phyloP scores from a whole-genome alignment of 139 green algal genomes.

The Yamagishiella unicocca region DNA sequence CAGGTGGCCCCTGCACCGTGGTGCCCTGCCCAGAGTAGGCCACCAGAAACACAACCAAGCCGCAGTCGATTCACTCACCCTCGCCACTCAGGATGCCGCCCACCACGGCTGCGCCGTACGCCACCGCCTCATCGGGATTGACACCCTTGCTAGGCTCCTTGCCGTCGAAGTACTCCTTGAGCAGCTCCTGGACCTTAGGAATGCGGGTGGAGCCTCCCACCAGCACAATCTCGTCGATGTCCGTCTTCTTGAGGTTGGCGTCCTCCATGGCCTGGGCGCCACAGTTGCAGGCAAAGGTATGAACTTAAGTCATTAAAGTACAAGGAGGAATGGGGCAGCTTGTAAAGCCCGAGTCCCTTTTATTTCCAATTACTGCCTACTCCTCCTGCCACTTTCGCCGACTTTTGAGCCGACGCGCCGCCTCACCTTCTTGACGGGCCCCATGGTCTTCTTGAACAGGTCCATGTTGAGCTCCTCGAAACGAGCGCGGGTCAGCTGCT shows the following conservation, averaged over 20 bases:
- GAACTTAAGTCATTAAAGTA: no score
- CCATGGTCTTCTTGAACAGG: conserved; percentile 98
- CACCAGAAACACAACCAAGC: no score
- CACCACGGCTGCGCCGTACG: conserved; percentile 92
- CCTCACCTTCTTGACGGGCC: conserved; percentile 88
- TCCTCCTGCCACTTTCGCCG: no score
- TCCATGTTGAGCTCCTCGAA: conserved; percentile 99
- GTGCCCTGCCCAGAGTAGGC: no score
- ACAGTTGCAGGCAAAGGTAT: no score
- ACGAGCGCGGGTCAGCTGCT: conserved; percentile 92
- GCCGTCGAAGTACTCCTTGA: conserved; percentile 87
- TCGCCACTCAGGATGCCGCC: conserved; percentile 60
- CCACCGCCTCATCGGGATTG: conserved; percentile 95
- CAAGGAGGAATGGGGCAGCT: no score
- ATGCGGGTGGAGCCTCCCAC: conserved; percentile 96
- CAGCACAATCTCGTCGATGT: conserved; percentile 87
- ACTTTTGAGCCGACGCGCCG: no score
- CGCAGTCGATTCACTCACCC: conserved; percentile 32
- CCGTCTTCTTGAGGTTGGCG: conserved; percentile 81
- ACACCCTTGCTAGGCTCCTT: conserved; percentile 96
- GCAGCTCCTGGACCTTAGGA: conserved; percentile 92
- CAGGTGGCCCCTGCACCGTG: no score
- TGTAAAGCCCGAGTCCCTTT: no score
- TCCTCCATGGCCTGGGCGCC: conserved; percentile 91
- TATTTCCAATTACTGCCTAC: no score